phyloP scores from a whole-genome alignment of 176 grass and related monocot species.

The Rhipidocladum racemiflorum region DNA sequence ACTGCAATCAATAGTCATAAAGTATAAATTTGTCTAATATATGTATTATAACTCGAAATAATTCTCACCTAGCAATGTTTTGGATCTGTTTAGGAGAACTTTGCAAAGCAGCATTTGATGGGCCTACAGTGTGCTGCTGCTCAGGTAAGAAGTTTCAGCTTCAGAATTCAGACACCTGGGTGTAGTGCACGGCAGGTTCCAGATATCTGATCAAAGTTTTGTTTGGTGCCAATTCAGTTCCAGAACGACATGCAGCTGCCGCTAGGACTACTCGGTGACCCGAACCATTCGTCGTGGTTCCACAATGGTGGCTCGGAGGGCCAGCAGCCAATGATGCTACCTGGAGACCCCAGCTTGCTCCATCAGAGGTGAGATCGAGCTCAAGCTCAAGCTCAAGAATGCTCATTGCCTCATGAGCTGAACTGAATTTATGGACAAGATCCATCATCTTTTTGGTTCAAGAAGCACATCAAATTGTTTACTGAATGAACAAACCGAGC shows the following conservation, averaged over 20 bases:
- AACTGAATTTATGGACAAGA: neutral
- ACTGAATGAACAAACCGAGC: neutral
- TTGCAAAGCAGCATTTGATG: conserved; percentile 62
- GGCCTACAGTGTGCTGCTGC: conserved; percentile 54
- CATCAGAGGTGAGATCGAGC: conserved; percentile 56
- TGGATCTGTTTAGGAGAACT: conserved; percentile 45
- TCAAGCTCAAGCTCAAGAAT: neutral
- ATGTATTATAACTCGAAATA: neutral
- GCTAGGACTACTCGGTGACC: conserved; percentile 37
- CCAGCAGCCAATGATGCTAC: conserved; percentile 48
- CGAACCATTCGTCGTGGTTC: conserved; percentile 44
- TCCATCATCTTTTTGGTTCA: neutral
- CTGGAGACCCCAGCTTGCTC: conserved; percentile 47
- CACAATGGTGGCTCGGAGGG: conserved; percentile 25
- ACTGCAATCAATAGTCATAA: neutral
- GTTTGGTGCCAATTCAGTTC: conserved; percentile 31
- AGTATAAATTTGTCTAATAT: neutral
- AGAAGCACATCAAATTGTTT: neutral
- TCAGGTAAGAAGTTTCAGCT: conserved; percentile 42
- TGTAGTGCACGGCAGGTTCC: neutral
- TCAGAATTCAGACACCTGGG: neutral
- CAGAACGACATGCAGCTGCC: conserved; percentile 57
- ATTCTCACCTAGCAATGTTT: conserved; percentile 23
- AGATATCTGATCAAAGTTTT: conserved; percentile 12
- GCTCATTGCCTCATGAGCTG: neutral